Conservation (phyloP, 768 basidiomycete genomes). For the Chiua virens region DNA sequence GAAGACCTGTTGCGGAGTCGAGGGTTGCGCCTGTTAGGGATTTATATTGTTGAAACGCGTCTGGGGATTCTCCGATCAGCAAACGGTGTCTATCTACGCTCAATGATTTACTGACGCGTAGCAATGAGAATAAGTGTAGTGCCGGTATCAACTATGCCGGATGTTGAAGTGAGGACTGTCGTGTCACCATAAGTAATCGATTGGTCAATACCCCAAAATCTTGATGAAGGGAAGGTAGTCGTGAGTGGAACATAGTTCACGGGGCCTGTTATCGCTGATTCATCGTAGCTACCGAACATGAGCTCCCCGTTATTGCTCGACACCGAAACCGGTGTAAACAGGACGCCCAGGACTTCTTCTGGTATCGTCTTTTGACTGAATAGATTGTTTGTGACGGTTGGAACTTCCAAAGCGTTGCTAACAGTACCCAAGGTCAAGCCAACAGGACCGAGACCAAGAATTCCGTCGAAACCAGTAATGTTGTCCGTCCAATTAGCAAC, state of each 20-base stretch:
- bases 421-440: conserved; percentile 33
- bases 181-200: conserved; percentile 26
- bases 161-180: conserved; percentile 23
- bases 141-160: conserved; percentile 38
- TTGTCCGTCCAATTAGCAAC: conserved; percentile 29
- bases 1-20: conserved; percentile 31
- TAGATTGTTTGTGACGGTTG: conserved; percentile 39
- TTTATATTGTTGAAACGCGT: conserved; percentile 28
- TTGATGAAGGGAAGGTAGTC: conserved; percentile 19
- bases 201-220: conserved; percentile 35
- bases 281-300: conserved; percentile 28
- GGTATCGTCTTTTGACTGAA: conserved; percentile 28
- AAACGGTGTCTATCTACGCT: background rate
- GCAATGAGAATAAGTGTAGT: conserved; percentile 31
- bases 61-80: conserved; percentile 2
- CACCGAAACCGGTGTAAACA: conserved; percentile 27
- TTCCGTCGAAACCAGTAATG: conserved; percentile 40
- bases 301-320: conserved; percentile 23
- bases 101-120: conserved; percentile 7
- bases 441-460: conserved; percentile 38
- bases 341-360: conserved; percentile 31
- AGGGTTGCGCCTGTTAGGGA: conserved; percentile 25
- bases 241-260: conserved; percentile 30
- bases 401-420: conserved; percentile 13
- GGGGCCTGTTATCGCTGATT: conserved; percentile 13